Evolutionary conservation across 2,329 filamentous ascomycete genomes (phyloP).

Genomic region (Alternaria atra): DNA sequence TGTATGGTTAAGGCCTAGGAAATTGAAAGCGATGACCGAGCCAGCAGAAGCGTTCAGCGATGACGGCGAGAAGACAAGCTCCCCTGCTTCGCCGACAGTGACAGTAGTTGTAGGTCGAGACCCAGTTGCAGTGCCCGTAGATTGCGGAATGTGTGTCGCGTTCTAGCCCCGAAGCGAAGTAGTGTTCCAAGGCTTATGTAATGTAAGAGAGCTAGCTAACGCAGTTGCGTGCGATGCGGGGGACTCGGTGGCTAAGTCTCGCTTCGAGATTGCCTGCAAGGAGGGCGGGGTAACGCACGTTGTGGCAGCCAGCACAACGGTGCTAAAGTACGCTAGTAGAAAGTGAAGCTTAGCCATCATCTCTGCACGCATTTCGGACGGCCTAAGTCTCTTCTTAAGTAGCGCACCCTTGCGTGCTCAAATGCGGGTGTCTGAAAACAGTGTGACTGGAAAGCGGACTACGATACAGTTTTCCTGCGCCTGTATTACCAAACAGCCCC

Average conservation of each 20-base stretch:
- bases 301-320: constrained; percentile 3
- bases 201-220: not conserved
- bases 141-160: not conserved
- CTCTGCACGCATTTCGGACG: not conserved
- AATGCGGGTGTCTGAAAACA: not conserved
- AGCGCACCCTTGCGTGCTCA: not conserved
- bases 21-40: constrained; percentile 20
- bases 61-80: constrained; percentile 16
- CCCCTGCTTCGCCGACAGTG: constrained; percentile 16
- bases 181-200: not conserved
- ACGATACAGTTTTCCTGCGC: not conserved
- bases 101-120: constrained; percentile 10
- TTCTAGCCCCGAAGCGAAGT: not conserved
- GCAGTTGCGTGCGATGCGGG: not conserved
- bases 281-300: not conserved
- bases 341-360: not conserved
- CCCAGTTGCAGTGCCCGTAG: not conserved
- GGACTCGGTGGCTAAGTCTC: not conserved
- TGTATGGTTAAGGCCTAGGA: constrained; percentile 22
- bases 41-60: constrained; percentile 17
- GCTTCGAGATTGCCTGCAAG: not conserved
- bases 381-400: not conserved
- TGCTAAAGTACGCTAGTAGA: not conserved
- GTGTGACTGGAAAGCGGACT: not conserved
- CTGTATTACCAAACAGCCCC: not conserved